Percentiles rank a stretch among this genome's conserved stretches.
These are phyloP conservation scores for Sicyos baderoa DNA, from an alignment of 306 rosid genomes.

Conservation along the genomic window DNA sequence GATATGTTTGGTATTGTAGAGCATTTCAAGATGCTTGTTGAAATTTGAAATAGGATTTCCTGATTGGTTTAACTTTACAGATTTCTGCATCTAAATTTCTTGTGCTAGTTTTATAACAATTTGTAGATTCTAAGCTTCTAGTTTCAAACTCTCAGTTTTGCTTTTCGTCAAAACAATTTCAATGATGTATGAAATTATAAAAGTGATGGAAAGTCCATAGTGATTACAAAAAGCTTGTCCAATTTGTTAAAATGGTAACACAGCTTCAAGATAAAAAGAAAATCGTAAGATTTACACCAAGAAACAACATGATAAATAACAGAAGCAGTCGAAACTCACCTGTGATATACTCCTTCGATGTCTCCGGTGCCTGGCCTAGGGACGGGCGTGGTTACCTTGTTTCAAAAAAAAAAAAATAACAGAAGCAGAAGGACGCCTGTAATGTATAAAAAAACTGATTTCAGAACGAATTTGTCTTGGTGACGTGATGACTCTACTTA, in stretches of 20 bases:
- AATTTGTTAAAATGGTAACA: not conserved
- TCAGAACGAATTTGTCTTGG: no score
- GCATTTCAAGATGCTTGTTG: not conserved
- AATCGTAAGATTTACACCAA: not conserved
- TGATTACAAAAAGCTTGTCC: not conserved
- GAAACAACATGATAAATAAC: not conserved
- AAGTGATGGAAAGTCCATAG: not conserved
- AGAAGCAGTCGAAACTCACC: no score
- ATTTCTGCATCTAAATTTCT: not conserved
- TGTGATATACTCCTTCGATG: no score
- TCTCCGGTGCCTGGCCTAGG: no score
- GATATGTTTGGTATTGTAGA: not conserved
- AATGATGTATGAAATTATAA: not conserved
- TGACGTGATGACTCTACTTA: no score
- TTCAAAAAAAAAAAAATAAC: no score
- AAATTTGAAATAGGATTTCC: not conserved
- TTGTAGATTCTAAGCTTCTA: constrained; percentile 6
- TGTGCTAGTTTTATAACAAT: constrained; percentile 1
- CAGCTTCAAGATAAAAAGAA: not conserved
- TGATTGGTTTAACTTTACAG: constrained; percentile 1
- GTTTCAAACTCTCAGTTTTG: not conserved
- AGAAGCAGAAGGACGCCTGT: not conserved
- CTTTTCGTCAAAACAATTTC: not conserved
- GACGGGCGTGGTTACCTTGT: no score
- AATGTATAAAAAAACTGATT: no score